Evolutionary conservation across 495 filamentous ascomycete genomes (phyloP), one percentile per base, ranked within the genome.

Genomic region (Jackrogersella multiformis): DNA sequence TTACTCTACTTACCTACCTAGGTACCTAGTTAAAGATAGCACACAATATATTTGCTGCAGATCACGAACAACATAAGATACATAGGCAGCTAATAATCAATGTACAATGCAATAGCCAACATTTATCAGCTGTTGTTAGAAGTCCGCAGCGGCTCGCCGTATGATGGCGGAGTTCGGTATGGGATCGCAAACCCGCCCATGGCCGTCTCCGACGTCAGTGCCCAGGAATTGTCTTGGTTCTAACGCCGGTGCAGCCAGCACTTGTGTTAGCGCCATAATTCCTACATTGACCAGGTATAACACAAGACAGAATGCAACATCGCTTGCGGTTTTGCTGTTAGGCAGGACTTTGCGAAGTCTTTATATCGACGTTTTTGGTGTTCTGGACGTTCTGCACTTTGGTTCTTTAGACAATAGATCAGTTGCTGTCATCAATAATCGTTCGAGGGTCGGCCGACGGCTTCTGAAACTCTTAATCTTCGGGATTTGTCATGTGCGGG

Each of bases 401-500:
- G 39, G 54, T 54, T 56, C 45, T 48, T 46, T 44, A 16, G 48
- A 44, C 63, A 56, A 68, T 68, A 59, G 48, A 65, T 44, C 36
- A 35, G 54, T 53, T 41, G 45, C 56, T 34, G 60, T 64, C 61
- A 69, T 69, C 51, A 64, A 46, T 59, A 57, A 65, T 64, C 61
- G 38, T 69, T 60, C 55, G 55, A 61, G 54, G n/a, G 44, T 64
- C 66, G 66, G 56, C 21, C 52, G 56, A 64, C 66, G 66, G 61
- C 51, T 55, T 65, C 56, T 64, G 66, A 35, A 24, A 6, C 13
- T 44, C 26, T 56, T 57, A 46, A 57, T 61, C 44, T 54, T 69
- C 66, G 66, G 66, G 66, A 69, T 69, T 69, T 69, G 66, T 69
- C 61, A 60, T 28, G 54, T 61, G 48, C 41, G 46, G 56, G 5